Conservation (phyloP, 208 protist genomes). For the Trypanosoma cruzi region DNA sequence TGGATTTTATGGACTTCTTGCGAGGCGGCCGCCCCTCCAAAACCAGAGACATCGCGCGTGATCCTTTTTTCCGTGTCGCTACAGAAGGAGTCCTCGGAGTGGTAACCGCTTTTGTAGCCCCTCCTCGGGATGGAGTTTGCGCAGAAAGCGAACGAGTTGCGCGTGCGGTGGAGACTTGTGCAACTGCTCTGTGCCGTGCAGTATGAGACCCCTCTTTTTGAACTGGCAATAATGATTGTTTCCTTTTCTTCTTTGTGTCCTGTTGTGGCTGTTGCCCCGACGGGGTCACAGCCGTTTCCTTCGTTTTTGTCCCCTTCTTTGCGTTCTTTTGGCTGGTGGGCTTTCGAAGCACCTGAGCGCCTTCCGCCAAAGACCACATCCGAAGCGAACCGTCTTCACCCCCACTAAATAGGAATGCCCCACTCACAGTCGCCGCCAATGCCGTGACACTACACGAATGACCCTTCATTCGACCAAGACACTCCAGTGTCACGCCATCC, state of each 20-base stretch:
- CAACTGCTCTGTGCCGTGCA: not conserved
- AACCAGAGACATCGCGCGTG: not conserved
- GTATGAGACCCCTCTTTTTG: not conserved
- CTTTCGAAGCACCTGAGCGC: slow-evolving; percentile 35
- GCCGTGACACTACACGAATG: slow-evolving; percentile 43
- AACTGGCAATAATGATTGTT: not conserved
- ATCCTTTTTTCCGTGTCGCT: not conserved
- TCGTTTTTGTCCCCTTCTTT: slow-evolving; percentile 11
- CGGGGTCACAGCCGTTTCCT: not conserved
- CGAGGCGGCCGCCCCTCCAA: not conserved
- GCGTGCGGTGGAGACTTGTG: not conserved
- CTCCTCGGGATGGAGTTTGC: not conserved
- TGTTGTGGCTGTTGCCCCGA: not conserved
- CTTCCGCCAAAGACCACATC: slow-evolving; percentile 61
- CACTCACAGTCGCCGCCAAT: slow-evolving; percentile 40
- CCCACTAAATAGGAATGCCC: slow-evolving; percentile 68
- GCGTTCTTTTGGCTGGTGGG: not conserved
- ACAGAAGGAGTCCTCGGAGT: not conserved
- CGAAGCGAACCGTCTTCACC: slow-evolving; percentile 65
- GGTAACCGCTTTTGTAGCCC: not conserved
- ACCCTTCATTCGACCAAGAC: slow-evolving; percentile 46
- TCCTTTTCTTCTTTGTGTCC: not conserved
- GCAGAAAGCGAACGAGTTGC: not conserved
- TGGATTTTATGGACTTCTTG: not conserved
- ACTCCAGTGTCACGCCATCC: slow-evolving; percentile 51